Percentiles rank a stretch among this genome's conserved stretches.
These are phyloP conservation scores for Epipyxis sp. DNA, from an alignment of 108 stramenopile genomes.

Conservation along the genomic window DNA sequence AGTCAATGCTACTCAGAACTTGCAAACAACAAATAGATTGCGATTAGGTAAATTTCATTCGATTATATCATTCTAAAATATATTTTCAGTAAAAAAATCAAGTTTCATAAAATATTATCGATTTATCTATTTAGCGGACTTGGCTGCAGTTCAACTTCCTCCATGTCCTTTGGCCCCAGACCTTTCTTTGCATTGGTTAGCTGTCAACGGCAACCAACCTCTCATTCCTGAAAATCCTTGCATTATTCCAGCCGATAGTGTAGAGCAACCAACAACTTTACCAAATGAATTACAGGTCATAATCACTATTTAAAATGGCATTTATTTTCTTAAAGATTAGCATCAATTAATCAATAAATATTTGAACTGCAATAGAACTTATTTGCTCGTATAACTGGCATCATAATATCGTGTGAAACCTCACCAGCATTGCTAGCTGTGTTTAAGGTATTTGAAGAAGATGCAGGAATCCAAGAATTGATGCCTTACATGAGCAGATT, in stretches of 20 bases:
- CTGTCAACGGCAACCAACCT: background rate
- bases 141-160: background rate
- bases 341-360: too few species aligned
- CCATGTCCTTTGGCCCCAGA: background rate
- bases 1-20: too few species aligned
- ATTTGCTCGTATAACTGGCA: background rate
- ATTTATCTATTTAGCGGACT: background rate
- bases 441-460: background rate
- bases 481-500: background rate
- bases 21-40: background rate
- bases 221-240: background rate
- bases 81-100: too few species aligned
- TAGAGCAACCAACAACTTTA: background rate
- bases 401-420: background rate
- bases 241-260: background rate
- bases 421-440: background rate
- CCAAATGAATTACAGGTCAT: constrained; percentile 5
- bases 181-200: background rate
- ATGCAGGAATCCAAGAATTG: background rate
- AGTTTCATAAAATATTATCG: too few species aligned
- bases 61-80: too few species aligned
- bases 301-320: too few species aligned
- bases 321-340: too few species aligned
- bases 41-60: background rate
- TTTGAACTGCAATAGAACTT: too few species aligned